phyloP scores from a whole-genome alignment of 345 rosid genomes.

The Eucalyptus leucophloia region DNA sequence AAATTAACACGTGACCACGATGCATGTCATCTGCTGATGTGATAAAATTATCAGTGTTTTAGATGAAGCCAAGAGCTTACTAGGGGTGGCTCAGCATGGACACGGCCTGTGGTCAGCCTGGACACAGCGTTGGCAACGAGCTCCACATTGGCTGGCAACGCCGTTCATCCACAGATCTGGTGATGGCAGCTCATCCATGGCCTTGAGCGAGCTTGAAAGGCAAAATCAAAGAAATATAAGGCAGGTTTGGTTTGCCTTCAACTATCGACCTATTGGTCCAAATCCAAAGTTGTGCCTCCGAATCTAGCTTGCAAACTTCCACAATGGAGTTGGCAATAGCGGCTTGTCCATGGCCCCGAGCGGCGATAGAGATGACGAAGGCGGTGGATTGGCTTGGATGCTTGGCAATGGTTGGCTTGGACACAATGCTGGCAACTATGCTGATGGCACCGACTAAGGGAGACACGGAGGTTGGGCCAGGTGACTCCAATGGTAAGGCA shows the following conservation, averaged over 20 bases:
- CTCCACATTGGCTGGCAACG: neutral
- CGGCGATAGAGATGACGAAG: neutral
- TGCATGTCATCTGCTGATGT: neutral
- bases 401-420: neutral
- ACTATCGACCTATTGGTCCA: neutral
- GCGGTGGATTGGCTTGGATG: neutral
- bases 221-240: neutral
- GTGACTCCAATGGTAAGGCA: neutral
- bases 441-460: neutral
- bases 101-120: neutral
- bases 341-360: neutral
- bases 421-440: neutral
- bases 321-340: neutral
- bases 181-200: neutral
- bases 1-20: neutral
- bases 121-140: neutral
- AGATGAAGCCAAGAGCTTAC: neutral
- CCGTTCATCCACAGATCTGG: neutral
- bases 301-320: neutral
- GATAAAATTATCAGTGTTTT: neutral
- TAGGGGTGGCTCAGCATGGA: neutral
- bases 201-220: neutral
- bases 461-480: neutral
- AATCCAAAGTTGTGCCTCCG: neutral
- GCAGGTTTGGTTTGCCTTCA: no score